Evolutionary conservation across 352 stramenopile species (phyloP), one percentile per base, ranked within the genome.

Genomic region (Globisporangium okanoganense): DNA sequence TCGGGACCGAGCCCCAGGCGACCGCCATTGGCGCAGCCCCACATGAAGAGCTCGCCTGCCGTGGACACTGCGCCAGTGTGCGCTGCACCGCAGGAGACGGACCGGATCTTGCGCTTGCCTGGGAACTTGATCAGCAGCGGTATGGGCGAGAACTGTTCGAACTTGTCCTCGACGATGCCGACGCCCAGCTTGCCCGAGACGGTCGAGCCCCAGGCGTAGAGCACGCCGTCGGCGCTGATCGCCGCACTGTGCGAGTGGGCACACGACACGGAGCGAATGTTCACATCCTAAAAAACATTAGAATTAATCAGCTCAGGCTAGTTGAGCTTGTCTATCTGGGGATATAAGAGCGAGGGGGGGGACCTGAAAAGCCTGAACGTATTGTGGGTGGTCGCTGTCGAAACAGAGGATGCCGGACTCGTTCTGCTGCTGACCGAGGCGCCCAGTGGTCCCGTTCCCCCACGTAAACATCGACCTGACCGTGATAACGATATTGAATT

Each of bases 1-100:
- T 88, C 58, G 0, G 65, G 18, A 3, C 93, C 93, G 38, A 98
- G 80, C 0, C 95, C 95, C 18, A 98, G 76, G 0, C 94, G 79
- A 0, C 95, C 95, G 29, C 93, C 92, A 67, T 98, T 95, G 16
- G 89, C 87, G 55, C 87, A 97, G 14, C 94, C 95, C 85, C 85
- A 96, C 82, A 95, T 90, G 58, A 93, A 96, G 1, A 96, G 64
- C 61, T 93, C 80, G 0, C 87, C 82, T 1, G 70, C 35, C 2
- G 71, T 89, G 3, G 78, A 79, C 7, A 94, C 83, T 1, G 83
- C 83, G 0, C 80, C 87, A 18, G 76, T 92, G 63, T 97, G 91
- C 1, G 85, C 82, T 24, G 83, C 79, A 12, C 95, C 94, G 49
- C 93, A 98, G 2, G 91, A 97, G 25, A 98, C 79, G 10, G 57